These are phyloP conservation scores for Cladosporium sp. DNA, from an alignment of 2,329 filamentous ascomycete species.

Conservation along the genomic window DNA sequence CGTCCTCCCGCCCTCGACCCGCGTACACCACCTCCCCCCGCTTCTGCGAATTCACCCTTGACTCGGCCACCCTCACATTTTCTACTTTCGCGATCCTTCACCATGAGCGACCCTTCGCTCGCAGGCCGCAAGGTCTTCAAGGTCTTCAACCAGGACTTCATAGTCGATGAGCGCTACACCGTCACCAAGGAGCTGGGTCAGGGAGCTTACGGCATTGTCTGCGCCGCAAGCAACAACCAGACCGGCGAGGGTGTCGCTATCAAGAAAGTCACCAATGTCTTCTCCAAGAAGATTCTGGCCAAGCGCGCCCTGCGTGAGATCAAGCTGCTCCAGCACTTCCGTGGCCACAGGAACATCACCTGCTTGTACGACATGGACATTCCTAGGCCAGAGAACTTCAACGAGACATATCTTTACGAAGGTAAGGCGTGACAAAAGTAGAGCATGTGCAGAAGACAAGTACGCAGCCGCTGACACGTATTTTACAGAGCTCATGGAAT, in stretches of 20 bases:
- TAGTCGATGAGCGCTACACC: slow-evolving; percentile 96
- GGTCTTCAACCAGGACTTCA: slow-evolving; percentile 99
- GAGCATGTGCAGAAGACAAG: neutral
- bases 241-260: slow-evolving; percentile 93
- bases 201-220: slow-evolving; percentile 97
- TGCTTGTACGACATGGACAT: slow-evolving; percentile 99
- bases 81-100: too few species aligned
- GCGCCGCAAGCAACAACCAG: slow-evolving; percentile 86
- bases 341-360: slow-evolving; percentile 68
- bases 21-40: too few species aligned
- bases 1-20: neutral
- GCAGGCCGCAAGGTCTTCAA: slow-evolving; percentile 88
- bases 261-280: slow-evolving; percentile 99
- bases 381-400: slow-evolving; percentile 93
- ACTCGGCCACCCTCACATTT: too few species aligned
- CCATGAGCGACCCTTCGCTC: slow-evolving; percentile 53
- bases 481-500: slow-evolving; percentile 91
- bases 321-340: slow-evolving; percentile 96
- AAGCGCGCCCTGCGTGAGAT: slow-evolving; percentile 98
- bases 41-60: too few species aligned
- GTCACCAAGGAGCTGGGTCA: slow-evolving; percentile 98
- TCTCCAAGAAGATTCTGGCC: slow-evolving; percentile 99
- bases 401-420: slow-evolving; percentile 98
- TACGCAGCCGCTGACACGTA: neutral
- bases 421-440: slow-evolving; percentile 50